Percentiles rank a stretch among this genome's conserved stretches.
phyloP scores from a whole-genome alignment of 2,329 filamentous ascomycete genomes.

The Emericellopsis atlantica region DNA sequence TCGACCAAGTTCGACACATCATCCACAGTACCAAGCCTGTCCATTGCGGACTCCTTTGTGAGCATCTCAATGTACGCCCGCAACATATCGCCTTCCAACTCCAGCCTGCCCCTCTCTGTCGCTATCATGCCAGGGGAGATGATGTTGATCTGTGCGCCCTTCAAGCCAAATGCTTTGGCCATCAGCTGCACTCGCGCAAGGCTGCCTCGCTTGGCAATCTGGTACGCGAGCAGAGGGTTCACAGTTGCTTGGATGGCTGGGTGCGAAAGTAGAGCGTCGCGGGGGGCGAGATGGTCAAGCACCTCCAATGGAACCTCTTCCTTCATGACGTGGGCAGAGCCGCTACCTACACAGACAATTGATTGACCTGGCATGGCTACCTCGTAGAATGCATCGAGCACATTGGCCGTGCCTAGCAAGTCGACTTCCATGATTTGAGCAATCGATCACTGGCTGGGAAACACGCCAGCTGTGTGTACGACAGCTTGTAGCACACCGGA shows the following conservation, averaged over 20 bases:
- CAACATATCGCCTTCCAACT: background rate
- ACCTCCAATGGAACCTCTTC: background rate
- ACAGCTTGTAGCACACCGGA: background rate
- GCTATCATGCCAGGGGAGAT: background rate
- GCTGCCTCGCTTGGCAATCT: background rate
- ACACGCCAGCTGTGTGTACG: slow-evolving; percentile 1
- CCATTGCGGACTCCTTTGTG: background rate
- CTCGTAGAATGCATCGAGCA: background rate
- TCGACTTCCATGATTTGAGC: background rate
- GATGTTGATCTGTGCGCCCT: background rate
- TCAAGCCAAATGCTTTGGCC: background rate
- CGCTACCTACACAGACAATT: background rate
- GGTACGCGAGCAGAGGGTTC: background rate
- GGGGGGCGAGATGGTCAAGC: background rate
- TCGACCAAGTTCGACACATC: background rate
- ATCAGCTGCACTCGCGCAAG: background rate
- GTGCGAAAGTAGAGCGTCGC: background rate
- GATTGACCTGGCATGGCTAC: background rate
- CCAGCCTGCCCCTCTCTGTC: background rate
- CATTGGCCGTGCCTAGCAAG: background rate
- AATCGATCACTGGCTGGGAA: background rate
- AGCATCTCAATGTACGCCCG: slow-evolving; percentile 1
- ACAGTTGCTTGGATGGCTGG: background rate
- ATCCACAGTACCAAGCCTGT: background rate
- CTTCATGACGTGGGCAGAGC: background rate